Evolutionary conservation across 768 basidiomycete species (phyloP), one percentile per base, ranked within the genome.

Genomic region (Cubamyces sp.): DNA sequence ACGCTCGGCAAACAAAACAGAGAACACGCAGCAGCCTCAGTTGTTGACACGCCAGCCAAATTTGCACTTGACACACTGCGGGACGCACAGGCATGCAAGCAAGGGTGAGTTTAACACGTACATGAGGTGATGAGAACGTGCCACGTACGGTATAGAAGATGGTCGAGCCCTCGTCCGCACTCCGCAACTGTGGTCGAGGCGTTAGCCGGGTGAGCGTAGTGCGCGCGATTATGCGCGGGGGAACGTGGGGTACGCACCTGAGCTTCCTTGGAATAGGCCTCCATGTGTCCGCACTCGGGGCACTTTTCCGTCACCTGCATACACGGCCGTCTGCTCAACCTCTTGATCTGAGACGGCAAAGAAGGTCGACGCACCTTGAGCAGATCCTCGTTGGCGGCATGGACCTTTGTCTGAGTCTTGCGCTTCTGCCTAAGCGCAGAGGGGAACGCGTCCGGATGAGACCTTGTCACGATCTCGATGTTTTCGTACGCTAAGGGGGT

Each of bases 401-500:
- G 90, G 18, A 79, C 75, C 71, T 92, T 92, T 11, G 92, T 94
- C 74, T 93, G 88, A 0, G 94, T 97, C 75, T 96, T 93, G 58
- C 91, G 81, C 68, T 93, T 93, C 67, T 96, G 92, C 69, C 89
- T 79, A 62, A 98, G 75, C 0, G 88, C 83, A 26, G 93, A 95
- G 0, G 97, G 96, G 74, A 98, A 98, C 3, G 97, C 96, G 57
- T 95, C 92, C 0, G 94, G 91, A 65, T 94, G 91, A 8, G 96
- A 97, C 25, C 86, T 87, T 0, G 97, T 98, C 54, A 87, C 87
- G 51, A 96, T 94, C 65, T 91, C 86, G 28, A 88, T 89, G 74
- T 94, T 91, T 68, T 98, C 95, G 73, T 96, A 98, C 3, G 94
- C 95, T 97, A 67, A 21, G 15, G 5, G 37, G 7, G 41, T 15